Evolutionary conservation across 164 flowering plant genomes (phyloP), one percentile per base, ranked within the genome.

Genomic region (Kingdonia uniflora): DNA sequence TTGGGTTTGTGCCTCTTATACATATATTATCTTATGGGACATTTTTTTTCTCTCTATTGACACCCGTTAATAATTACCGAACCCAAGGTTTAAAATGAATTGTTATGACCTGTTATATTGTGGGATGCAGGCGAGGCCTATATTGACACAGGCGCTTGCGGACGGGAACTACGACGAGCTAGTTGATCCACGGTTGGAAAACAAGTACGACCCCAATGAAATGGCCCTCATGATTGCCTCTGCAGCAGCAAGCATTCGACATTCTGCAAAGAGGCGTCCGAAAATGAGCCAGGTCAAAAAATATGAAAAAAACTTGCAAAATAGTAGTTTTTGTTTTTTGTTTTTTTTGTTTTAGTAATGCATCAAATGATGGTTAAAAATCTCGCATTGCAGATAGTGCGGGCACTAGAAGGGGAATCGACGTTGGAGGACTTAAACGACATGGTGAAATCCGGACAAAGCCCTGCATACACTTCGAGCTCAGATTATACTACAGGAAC

Each of bases 221-320:
- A 75, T 87, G 80, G 62, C 68, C 2, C 64, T 80, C 29, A 71
- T 87, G 87, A 72, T 79, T 2, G 74, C 81, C 0, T 79, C 82
- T 66, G 96, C 87, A 39, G 76, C 77, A 41, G 75, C 81, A 1
- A 63, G 78, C 50, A 55, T 80, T 12, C 73, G 87, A 21, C 94
- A 84, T 29, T 87, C 94, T 21, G 90, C 77, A 1, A 71, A 74
- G 49, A 55, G 78, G 29, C 73, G 94, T 1, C 87, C 96, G 0
- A 82, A 71, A 53, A 84, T 84, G 94, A 82, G 94, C 62, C 89
- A 87, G 81, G 92, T 84, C 54, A 2, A 14, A 8, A 19, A 24
- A 2, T 11, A 20, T 11, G 11, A 19, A 2, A 20, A 24, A 38
- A 20, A 11, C 17, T 19, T 19, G 22, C n/a, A n/a, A n/a, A n/a